These are phyloP conservation scores for Boletus tylopilopsis DNA, from an alignment of 768 basidiomycete species.

Conservation along the genomic window DNA sequence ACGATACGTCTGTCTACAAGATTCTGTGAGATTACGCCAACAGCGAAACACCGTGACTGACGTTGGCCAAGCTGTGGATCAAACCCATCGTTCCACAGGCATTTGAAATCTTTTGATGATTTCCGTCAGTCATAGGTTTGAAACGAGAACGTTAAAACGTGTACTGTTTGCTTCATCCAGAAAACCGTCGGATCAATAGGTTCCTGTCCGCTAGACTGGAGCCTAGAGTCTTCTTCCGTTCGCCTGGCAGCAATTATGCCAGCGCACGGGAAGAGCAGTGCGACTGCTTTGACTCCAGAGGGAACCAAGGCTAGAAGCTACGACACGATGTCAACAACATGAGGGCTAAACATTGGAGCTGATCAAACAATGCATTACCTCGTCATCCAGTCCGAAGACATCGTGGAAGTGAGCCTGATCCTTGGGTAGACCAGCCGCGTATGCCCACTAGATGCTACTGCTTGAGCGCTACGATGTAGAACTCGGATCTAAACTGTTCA, in stretches of 20 bases:
- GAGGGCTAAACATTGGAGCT: neutral
- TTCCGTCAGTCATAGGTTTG: neutral
- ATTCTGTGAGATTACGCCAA: constrained; percentile 1
- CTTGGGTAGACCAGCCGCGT: constrained; percentile 58
- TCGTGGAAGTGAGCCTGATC: constrained; percentile 57
- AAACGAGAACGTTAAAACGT: constrained; percentile 10
- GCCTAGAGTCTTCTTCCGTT: constrained; percentile 55
- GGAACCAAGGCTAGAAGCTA: constrained; percentile 71
- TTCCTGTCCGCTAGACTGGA: constrained; percentile 43
- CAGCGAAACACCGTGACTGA: constrained; percentile 31
- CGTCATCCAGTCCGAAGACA: constrained; percentile 68
- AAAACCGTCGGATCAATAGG: constrained; percentile 62
- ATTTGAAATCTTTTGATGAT: constrained; percentile 57
- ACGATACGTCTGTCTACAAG: constrained; percentile 51
- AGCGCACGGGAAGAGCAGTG: constrained; percentile 79
- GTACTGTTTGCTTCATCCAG: constrained; percentile 89
- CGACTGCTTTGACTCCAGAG: constrained; percentile 74
- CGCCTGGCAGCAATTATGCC: constrained; percentile 48
- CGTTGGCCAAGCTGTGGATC: constrained; percentile 80
- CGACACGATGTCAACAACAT: neutral
- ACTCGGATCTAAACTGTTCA: neutral
- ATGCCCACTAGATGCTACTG: constrained; percentile 53
- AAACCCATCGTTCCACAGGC: constrained; percentile 89
- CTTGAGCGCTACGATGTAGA: too few species aligned
- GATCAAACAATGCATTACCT: constrained; percentile 36